phyloP scores from a whole-genome alignment of 768 basidiomycete species.

The Cystofilobasidium ferigula region DNA sequence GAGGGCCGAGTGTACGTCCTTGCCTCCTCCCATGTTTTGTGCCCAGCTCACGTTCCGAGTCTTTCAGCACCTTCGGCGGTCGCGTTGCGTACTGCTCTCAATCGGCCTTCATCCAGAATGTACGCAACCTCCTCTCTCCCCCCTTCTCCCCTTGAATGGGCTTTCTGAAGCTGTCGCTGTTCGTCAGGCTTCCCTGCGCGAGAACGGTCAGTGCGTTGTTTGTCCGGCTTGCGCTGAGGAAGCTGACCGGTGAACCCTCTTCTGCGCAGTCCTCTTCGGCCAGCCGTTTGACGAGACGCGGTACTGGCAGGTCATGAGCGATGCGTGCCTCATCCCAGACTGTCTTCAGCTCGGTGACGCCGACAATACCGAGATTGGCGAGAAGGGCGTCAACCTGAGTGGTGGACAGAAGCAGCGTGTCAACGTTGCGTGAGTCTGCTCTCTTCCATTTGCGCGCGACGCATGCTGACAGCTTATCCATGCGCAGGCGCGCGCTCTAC shows the following conservation, averaged over 20 bases:
- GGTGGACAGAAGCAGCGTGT: conserved; percentile 73
- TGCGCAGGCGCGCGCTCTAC: conserved; percentile 56
- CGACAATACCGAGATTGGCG: conserved; percentile 57
- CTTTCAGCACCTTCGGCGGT: conserved; percentile 47
- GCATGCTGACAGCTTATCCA: no score
- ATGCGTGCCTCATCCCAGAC: conserved; percentile 69
- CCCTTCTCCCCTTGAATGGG: conserved; percentile 47
- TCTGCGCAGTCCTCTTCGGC: conserved; percentile 58
- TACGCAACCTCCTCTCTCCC: background rate
- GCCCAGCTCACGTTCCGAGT: background rate
- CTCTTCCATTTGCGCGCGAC: no score
- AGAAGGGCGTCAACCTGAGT: conserved; percentile 59
- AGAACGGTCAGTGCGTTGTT: no score
- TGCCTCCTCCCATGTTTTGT: background rate
- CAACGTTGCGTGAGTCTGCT: conserved; percentile 51
- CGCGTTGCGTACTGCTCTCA: conserved; percentile 71
- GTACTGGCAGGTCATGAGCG: conserved; percentile 68
- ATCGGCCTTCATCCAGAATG: conserved; percentile 81
- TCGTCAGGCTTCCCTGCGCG: background rate
- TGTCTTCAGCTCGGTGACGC: conserved; percentile 62
- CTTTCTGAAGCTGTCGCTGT: background rate
- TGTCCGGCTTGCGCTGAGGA: background rate
- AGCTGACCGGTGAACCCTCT: background rate
- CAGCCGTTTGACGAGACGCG: conserved; percentile 64
- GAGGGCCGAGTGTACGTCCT: conserved; percentile 57